A percentile compares a stretch with the other conserved stretches of the same genome.
These are phyloP conservation scores for Panaeolus papilionaceus DNA, from an alignment of 768 basidiomycete genomes.

Conservation along the genomic window DNA sequence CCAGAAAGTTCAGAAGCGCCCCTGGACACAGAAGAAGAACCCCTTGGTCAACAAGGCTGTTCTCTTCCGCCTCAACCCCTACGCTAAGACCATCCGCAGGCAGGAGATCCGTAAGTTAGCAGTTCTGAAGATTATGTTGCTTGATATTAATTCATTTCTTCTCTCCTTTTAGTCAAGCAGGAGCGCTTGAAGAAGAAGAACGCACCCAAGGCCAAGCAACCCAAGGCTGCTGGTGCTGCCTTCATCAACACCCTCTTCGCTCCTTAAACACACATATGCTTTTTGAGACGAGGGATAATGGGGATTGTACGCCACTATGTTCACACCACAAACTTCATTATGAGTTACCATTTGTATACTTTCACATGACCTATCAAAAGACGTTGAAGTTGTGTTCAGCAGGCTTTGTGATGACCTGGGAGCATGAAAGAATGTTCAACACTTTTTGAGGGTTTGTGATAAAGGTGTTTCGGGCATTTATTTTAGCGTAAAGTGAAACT, in stretches of 20 bases:
- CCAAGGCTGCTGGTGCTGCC: constrained; percentile 72
- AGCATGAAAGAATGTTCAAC: neutral
- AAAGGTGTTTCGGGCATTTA: neutral
- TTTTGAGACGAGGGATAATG: neutral
- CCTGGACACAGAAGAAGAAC: constrained; percentile 99
- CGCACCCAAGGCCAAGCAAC: constrained; percentile 69
- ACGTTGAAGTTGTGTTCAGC: constrained; percentile 12
- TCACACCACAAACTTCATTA: constrained; percentile 2
- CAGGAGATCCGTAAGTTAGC: constrained; percentile 81
- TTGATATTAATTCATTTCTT: constrained; percentile 23
- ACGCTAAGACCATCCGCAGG: constrained; percentile 92
- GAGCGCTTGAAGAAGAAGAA: constrained; percentile 72
- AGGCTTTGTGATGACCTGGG: neutral
- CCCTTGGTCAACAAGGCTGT: constrained; percentile 92
- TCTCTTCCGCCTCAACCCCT: constrained; percentile 98
- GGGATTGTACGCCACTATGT: neutral
- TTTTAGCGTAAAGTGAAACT: constrained; percentile 4
- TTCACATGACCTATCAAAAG: constrained; percentile 11
- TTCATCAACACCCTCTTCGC: constrained; percentile 89
- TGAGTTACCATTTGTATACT: constrained; percentile 9
- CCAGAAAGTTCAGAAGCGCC: constrained; percentile 85
- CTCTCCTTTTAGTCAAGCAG: constrained; percentile 67
- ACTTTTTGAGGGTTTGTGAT: neutral
- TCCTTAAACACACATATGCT: constrained; percentile 55
- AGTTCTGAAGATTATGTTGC: neutral